Base-by-base conservation (phyloP, 495 filamentous ascomycete genomes). In the Hypoxylon perforatum region DNA sequence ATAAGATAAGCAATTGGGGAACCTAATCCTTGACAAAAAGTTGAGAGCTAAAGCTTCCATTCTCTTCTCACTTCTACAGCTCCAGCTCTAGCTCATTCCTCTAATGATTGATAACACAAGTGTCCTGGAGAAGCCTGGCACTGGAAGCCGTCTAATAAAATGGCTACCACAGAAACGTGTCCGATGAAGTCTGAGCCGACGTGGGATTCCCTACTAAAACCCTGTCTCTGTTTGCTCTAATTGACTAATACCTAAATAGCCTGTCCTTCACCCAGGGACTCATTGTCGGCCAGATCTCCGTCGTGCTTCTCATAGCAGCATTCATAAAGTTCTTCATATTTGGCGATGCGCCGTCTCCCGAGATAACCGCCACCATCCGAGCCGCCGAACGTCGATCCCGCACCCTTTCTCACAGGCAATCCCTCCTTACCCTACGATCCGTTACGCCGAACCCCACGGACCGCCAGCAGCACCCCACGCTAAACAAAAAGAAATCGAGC, bases 281-380 rank as follows among this genome's bases (percentile, higher is more conserved):
- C 67, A 86, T 99, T 61, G 83, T 97, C 48, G 95, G 95, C 46
- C 95, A 99, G 76, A 83, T 98, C 57, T 95, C 92, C 28, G 89
- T 99, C 25, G 90, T 97, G 3, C 81, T 98, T 23, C 80, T 98
- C 56, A 87, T 98, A 61, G 92, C 92, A 49, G 90, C 89, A 66
- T 99, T 99, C 81, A 99, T 99, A 78, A 97, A 96, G 78, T 99
- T 97, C 86, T 99, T 99, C 87, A 97, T 99, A 77, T 98, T 99
- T 71, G 95, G 95, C 70, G 94, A 99, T 72, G 85, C 92, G 23
- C 92, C 94, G 0, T 90, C 90, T 1, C 85, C 92, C 39, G 93
- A 95, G 44, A 88, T 90, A 28, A 86, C 87, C 2, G 87, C 88
- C 10, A 75, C 88, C 5, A 75, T 85, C 44, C 88, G 90, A 48